phyloP scores from a whole-genome alignment of 2,329 filamentous ascomycete species.

The Cladosporium sp. region DNA sequence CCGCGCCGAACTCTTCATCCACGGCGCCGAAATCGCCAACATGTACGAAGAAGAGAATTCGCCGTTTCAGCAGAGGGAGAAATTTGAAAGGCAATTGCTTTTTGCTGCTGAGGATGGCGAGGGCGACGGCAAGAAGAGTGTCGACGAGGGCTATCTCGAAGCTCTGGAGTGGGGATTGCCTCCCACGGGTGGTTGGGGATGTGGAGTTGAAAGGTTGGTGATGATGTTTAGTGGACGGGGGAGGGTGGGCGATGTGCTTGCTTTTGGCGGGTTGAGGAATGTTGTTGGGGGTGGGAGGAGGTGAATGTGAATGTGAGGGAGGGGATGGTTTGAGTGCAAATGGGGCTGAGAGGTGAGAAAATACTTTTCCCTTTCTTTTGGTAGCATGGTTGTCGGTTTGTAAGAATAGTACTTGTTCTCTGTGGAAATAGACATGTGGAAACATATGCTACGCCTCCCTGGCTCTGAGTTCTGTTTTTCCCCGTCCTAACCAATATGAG shows the following conservation, averaged over 20 bases:
- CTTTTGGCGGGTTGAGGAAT: slow-evolving; percentile 77
- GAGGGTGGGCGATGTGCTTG: slow-evolving; percentile 79
- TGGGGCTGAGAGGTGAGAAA: too few relatives aligned
- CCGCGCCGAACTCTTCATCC: slow-evolving; percentile 36
- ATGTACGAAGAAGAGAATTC: slow-evolving; percentile 99
- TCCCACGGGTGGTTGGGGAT: slow-evolving; percentile 96
- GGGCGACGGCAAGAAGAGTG: slow-evolving; percentile 42
- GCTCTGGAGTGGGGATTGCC: slow-evolving; percentile 85
- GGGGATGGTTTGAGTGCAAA: too few relatives aligned
- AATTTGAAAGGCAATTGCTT: slow-evolving; percentile 62
- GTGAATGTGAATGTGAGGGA: not conserved
- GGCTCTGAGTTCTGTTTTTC: too few relatives aligned
- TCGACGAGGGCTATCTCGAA: slow-evolving; percentile 79
- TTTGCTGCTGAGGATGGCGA: slow-evolving; percentile 39
- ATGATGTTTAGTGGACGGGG: slow-evolving; percentile 82
- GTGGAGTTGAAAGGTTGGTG: slow-evolving; percentile 81
- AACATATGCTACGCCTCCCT: too few relatives aligned
- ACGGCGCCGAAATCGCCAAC: slow-evolving; percentile 80
- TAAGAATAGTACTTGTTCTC: too few relatives aligned
- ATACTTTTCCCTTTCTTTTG: too few relatives aligned
- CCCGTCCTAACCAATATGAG: too few relatives aligned
- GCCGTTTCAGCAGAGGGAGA: slow-evolving; percentile 76
- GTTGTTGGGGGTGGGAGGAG: slow-evolving; percentile 38
- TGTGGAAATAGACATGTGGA: too few relatives aligned
- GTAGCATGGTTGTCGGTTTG: too few relatives aligned